Evolutionary conservation across 106 monocot species (phyloP), one percentile per base, ranked within the genome.

Genomic region (Acorus gramineus): DNA sequence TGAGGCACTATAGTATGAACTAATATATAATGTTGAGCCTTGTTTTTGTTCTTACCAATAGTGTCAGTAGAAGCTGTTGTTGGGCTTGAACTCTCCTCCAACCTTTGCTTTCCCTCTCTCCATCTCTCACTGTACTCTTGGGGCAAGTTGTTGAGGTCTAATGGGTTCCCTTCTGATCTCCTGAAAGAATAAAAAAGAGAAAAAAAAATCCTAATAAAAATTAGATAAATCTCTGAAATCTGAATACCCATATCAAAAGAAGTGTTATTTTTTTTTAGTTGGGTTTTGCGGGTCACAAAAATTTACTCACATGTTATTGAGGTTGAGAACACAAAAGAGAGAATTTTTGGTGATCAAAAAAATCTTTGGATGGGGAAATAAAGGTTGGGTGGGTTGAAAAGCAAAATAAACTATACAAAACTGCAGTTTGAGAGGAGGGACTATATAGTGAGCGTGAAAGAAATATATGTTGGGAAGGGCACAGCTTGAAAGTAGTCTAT

Each of bases 111-210:
- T 7, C 83, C 85, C 28, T 28, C 28, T 1, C 28, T 28, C 28
- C 28, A 28, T 28, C 28, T 28, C 28, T 28, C 28, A 28, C 1
- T 28, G 52, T 88, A 80, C 14, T 98, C 96, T 68, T 98, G 91
- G 5, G 96, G 96, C 46, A 92, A 70, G 74, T 91, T 98, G 79
- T 98, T 98, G 63, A 98, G 96, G 69, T 98, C 96, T 49, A 98
- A 74, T 14, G 87, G 66, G 71, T 65, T 91, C 44, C 76, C 83
- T 62, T 87, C 83, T 14, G 85, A 73, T 61, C 85, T 98, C 96
- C 96, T 98, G 58, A 68, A 70, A 65, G 13, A 43, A 46, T 62
- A 47, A 13, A 50, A 0, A 6, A 50, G 53, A 44, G 3, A 8
- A 10, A 11, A 81, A 7, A 47, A 54, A 1, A 50, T 28, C 28